These are phyloP conservation scores for Annona squamosa DNA, from an alignment of 164 flowering plant species.

Conservation along the genomic window DNA sequence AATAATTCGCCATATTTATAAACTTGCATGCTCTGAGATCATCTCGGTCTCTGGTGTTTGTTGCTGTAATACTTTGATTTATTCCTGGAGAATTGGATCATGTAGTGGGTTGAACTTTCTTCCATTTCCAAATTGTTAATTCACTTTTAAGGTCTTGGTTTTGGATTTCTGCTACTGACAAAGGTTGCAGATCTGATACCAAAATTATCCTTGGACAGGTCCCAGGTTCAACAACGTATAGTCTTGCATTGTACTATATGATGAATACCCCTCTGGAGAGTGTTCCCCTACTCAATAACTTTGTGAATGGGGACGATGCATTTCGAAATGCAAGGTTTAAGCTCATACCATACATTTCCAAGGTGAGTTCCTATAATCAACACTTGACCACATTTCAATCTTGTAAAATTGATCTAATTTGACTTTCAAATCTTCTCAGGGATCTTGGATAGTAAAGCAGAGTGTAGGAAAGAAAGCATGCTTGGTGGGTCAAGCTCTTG, in stretches of 20 bases:
- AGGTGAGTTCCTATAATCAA: constrained; percentile 37
- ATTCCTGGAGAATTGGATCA: not conserved
- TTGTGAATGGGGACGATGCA: constrained; percentile 78
- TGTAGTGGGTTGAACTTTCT: not conserved
- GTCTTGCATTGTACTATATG: constrained; percentile 66
- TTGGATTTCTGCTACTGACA: not conserved
- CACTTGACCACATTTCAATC: not conserved
- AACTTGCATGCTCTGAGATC: too few species aligned
- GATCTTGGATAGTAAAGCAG: constrained; percentile 95
- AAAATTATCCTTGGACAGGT: constrained; percentile 36
- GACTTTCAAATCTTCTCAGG: constrained; percentile 32
- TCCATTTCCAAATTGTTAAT: not conserved
- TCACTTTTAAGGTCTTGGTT: not conserved
- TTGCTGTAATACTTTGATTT: too few species aligned
- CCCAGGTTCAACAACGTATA: constrained; percentile 72
- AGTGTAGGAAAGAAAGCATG: constrained; percentile 95
- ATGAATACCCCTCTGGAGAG: constrained; percentile 56
- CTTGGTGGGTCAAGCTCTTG: constrained; percentile 86
- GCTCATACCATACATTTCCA: constrained; percentile 88
- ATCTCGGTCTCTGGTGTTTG: too few species aligned
- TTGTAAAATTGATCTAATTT: not conserved
- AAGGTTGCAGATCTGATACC: not conserved
- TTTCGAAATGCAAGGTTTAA: constrained; percentile 86
- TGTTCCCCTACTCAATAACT: constrained; percentile 55
- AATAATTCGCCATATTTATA: too few species aligned